Base-by-base conservation (phyloP, 768 basidiomycete species). In the Auricularia heimuer region DNA sequence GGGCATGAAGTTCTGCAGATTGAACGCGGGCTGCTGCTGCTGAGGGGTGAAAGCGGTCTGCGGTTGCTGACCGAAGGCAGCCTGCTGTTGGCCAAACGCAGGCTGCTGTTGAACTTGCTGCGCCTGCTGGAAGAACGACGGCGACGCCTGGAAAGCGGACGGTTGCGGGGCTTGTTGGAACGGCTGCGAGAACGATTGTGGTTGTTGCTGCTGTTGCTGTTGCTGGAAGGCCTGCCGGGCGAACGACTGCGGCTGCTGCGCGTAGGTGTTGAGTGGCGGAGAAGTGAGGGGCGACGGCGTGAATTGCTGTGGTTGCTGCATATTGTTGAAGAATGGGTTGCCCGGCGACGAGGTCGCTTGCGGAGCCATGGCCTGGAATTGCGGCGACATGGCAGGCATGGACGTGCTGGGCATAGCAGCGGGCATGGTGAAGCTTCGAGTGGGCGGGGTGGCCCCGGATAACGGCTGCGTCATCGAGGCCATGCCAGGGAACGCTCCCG, bases 41-140 rank as follows among this genome's bases (percentile, higher is more conserved):
- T 69, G 66, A 58, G 71, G 71, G 44, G 75, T 73, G 65, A 74
- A 75, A 24, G 58, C 75, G 69, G 58, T 74, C 63, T 62, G 69
- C 67, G 72, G 70, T 39, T 71, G 70, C 64, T 71, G 69, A 36
- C 3, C 54, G 24, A 60, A 65, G 58, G 18, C n/a, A n/a, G 18
- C 11, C 54, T 54, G 54, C 54, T 54, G 54, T n/a, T n/a, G 69
- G 33, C 3, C 54, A 18, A 60, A 65, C 54, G 18, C n/a, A n/a
- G 18, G 6, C 54, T 54, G 54, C 6, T 54, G 54, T n/a, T n/a
- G 29, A 29, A 0, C 29, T 29, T 29, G 29, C 29, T 29, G 54
- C 54, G 29, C 7, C 56, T 60, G 56, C 56, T 60, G 56, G 18
- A 18, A 21, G 10, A 45, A 45, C 44, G 44, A 18, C 44, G 44